Base-by-base conservation (phyloP, 2,329 filamentous ascomycete genomes). In the Penicillium sp. region DNA sequence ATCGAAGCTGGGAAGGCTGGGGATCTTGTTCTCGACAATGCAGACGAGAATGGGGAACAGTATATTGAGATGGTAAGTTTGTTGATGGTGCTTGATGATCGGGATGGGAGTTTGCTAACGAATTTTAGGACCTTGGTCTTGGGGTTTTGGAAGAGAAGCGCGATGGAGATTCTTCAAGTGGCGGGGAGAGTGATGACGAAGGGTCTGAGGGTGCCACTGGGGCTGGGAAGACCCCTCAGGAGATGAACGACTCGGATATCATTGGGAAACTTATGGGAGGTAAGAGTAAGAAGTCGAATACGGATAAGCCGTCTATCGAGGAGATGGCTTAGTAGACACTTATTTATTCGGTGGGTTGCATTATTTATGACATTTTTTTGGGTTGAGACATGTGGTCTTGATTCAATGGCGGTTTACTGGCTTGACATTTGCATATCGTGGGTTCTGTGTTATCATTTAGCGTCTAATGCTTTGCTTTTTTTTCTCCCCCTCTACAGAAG, bases 61-160 rank as follows among this genome's bases (percentile, higher is more conserved):
- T 78, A 78, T 60, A 76, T 78, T 57, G 76, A 78, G 58, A 77
- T 78, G 75, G 73, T 75, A 67, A 25, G 71, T 43, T 44, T 33
- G 2, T 36, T 31, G 10, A 19, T 25, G n/a, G 38, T 34, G 21
- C 41, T 53, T 33, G 23, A n/a, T 45, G n/a, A 9, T 27, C 43
- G 27, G 2, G 38, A 29, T 34, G 19, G 13, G 36, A 34, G 19
- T 57, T 45, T 48, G 36, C 50, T 56, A 27, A 58, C 57, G 36
- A 43, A 25, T 51, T 11, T 38, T 57, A 77, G 75, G 74, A 79
- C 56, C 68, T 79, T 46, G 76, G 76, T 6, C 62, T 79, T 11
- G 77, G 77, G 10, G 77, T 79, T 6, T 63, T 79, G 21, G 74
- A 77, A 65, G 76, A 79, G 58, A 73, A 73, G 53, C 66, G 61